Conservation (phyloP, 2,329 filamentous ascomycete genomes). For the Leptographium wingfieldii region DNA sequence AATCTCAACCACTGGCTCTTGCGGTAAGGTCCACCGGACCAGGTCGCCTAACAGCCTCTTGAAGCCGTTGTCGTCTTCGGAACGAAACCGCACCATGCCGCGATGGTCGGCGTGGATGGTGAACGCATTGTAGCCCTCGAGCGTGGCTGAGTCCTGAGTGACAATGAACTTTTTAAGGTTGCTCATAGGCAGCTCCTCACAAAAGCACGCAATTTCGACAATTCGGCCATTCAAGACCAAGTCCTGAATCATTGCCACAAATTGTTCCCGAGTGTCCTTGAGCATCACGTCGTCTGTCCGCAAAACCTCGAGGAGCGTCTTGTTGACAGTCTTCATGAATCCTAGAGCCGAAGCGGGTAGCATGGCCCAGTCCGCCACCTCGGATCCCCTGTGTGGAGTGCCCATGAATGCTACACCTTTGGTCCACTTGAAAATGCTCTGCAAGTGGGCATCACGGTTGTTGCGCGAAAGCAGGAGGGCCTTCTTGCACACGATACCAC, state of each 20-base stretch:
- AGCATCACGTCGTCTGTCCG: slow-evolving; percentile 16
- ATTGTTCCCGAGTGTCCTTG: neutral
- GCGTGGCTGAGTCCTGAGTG: neutral
- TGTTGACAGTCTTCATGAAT: slow-evolving; percentile 20
- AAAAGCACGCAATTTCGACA: neutral
- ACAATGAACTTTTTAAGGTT: neutral
- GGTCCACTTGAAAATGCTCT: slow-evolving; percentile 15
- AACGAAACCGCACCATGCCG: slow-evolving; percentile 21
- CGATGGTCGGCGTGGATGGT: slow-evolving; percentile 20
- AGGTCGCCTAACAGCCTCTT: neutral
- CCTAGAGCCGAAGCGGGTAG: slow-evolving; percentile 18
- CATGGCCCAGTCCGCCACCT: slow-evolving; percentile 21
- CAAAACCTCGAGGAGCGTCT: slow-evolving; percentile 16
- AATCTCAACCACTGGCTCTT: neutral
- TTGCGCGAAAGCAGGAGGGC: slow-evolving; percentile 21
- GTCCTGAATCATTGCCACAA: neutral
- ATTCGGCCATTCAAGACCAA: neutral
- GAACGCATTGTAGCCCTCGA: slow-evolving; percentile 4
- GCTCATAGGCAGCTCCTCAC: neutral
- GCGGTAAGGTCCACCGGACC: neutral
- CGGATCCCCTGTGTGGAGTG: slow-evolving; percentile 23
- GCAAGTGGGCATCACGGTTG: slow-evolving; percentile 18
- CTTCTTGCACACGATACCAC: slow-evolving; percentile 26
- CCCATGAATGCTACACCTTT: slow-evolving; percentile 25
- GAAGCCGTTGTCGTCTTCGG: slow-evolving; percentile 12